Percentiles rank a stretch among this genome's conserved stretches.
Conservation (phyloP, 345 rosid genomes). For the Iberis pinnata region DNA sequence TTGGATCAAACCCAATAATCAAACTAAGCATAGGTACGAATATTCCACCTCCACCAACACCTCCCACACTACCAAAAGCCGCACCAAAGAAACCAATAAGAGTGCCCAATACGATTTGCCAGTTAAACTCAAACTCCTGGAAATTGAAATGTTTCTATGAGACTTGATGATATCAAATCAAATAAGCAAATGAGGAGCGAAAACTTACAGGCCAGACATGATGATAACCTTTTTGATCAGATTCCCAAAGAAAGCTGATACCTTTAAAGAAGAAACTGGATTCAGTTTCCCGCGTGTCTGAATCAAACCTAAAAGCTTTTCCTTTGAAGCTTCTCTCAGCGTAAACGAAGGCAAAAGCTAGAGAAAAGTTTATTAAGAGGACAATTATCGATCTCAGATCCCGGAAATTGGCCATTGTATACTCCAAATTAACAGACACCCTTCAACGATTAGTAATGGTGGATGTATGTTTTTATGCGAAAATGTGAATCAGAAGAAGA, state of each 20-base stretch:
- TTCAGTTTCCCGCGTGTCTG: no score
- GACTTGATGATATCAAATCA: neutral
- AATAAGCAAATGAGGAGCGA: neutral
- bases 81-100: conserved; percentile 79
- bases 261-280: conserved; percentile 31
- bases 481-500: no score
- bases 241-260: conserved; percentile 38
- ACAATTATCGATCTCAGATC: no score
- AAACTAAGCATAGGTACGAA: conserved; percentile 77
- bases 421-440: no score
- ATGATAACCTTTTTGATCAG: conserved; percentile 41
- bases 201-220: conserved; percentile 73
- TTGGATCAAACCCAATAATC: conserved; percentile 74
- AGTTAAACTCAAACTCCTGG: conserved; percentile 67
- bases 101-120: conserved; percentile 60
- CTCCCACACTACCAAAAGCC: conserved; percentile 87
- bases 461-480: no score
- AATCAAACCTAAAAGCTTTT: no score
- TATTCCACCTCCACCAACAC: conserved; percentile 90
- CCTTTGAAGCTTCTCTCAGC: conserved; percentile 17
- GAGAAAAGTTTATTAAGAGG: no score
- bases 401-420: no score
- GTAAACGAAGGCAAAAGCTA: no score
- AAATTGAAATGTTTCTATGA: neutral
- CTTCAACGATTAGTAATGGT: no score